phyloP scores from a whole-genome alignment of 768 basidiomycete species.

The Leucocoprinus sp. region DNA sequence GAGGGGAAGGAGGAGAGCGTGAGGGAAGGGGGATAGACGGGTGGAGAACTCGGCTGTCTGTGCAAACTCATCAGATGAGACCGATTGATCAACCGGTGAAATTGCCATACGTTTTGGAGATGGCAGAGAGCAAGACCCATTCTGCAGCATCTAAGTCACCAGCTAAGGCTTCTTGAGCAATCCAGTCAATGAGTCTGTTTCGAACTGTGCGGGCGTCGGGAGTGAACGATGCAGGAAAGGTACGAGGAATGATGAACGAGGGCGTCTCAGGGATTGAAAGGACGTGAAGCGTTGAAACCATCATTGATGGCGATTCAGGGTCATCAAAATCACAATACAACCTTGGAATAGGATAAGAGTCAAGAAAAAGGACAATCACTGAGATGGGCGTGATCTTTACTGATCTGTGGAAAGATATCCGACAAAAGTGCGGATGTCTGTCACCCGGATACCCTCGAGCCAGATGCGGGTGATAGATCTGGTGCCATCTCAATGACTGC shows the following conservation, averaged over 20 bases:
- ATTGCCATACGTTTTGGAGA: constrained; percentile 52
- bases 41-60: constrained; percentile 61
- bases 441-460: constrained; percentile 44
- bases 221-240: constrained; percentile 23
- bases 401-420: constrained; percentile 63
- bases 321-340: constrained; percentile 33
- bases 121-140: constrained; percentile 57
- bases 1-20: constrained; percentile 57
- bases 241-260: constrained; percentile 29
- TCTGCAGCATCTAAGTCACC: constrained; percentile 66
- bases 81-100: background rate
- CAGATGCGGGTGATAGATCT: constrained; percentile 52
- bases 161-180: constrained; percentile 59
- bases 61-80: constrained; percentile 6
- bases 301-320: constrained; percentile 22
- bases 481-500: background rate
- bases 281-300: constrained; percentile 67
- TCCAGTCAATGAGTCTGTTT: constrained; percentile 59
- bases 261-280: constrained; percentile 42
- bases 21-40: constrained; percentile 60
- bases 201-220: constrained; percentile 25
- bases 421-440: constrained; percentile 61
- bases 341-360: constrained; percentile 15
- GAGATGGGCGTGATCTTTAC: constrained; percentile 33
- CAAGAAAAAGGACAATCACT: constrained; percentile 5